Conservation (phyloP, 2,329 filamentous ascomycete species). For the Alternaria tenuissima region DNA sequence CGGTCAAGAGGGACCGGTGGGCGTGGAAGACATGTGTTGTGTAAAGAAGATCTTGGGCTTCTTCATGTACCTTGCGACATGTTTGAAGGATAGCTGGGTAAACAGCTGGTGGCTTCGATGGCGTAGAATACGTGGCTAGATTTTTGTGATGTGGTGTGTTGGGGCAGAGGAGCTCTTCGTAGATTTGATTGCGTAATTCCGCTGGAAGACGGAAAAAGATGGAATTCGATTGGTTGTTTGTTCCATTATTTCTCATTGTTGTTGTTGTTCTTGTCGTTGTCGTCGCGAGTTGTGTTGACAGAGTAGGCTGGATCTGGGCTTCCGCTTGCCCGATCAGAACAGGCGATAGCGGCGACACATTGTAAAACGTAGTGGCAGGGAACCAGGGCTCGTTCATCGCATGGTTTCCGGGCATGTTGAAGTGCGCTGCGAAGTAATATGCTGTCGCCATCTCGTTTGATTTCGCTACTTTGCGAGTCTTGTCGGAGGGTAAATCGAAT, state of each 20-base stretch:
- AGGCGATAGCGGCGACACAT: neutral
- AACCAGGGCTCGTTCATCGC: neutral
- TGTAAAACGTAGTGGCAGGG: neutral
- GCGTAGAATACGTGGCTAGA: slow-evolving; percentile 15
- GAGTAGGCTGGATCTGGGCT: slow-evolving; percentile 7
- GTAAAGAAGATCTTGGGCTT: slow-evolving; percentile 58
- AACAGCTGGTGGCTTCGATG: slow-evolving; percentile 30
- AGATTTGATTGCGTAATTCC: slow-evolving; percentile 69
- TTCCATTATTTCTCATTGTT: slow-evolving; percentile 9
- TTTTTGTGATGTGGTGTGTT: slow-evolving; percentile 19
- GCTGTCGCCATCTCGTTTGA: slow-evolving; percentile 21
- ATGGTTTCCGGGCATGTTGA: slow-evolving; percentile 21
- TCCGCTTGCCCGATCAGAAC: neutral
- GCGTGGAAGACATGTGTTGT: slow-evolving; percentile 60
- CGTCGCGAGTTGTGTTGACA: neutral
- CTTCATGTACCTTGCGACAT: slow-evolving; percentile 52
- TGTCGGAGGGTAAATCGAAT: too few species aligned
- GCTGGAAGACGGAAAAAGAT: slow-evolving; percentile 60
- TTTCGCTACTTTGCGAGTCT: neutral
- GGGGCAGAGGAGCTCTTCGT: slow-evolving; percentile 50
- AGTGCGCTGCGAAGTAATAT: slow-evolving; percentile 33
- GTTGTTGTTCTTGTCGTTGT: slow-evolving; percentile 13
- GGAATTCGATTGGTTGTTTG: slow-evolving; percentile 12
- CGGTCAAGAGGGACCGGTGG: slow-evolving; percentile 56
- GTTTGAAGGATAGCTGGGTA: slow-evolving; percentile 53